Evolutionary conservation across 495 filamentous ascomycete species (phyloP), one percentile per base, ranked within the genome.

Genomic region (Penicillium manginii): DNA sequence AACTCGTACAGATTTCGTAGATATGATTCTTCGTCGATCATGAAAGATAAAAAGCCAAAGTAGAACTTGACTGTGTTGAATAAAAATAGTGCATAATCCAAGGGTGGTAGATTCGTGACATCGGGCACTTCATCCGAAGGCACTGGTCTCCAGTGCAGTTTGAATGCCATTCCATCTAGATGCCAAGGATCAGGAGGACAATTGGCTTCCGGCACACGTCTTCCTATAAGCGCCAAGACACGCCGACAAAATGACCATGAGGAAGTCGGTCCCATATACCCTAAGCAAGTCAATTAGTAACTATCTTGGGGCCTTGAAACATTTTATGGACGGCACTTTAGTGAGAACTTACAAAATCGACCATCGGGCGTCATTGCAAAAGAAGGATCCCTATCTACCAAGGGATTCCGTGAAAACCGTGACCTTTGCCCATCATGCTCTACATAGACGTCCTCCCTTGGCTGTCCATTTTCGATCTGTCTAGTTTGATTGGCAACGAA

Each of bases 61-160:
- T 77, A 72, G 54, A 73, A 75, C 22, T 74, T 73, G 23, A 72
- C 73, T 14, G 73, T 71, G 49, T 68, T 72, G 54, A 75, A 75
- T 14, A 76, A 63, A 49, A 70, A 77, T 0, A 74, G 48, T 22
- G 74, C 74, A 61, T 73, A 75, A 49, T 75, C 71, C 29, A 70
- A 51, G 0, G 72, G 68, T 11, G 74, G 74, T 15, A 77, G 50
- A 22, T 71, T 68, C 10, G 65, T 58, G 26, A 68, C 66, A 58
- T 77, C 74, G 14, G 71, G 70, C 19, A 61, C 52, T 31, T 68
- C 71, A 31, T 67, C 63, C 9, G 53, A 32, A 23, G 68, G 58
- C n/a, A 63, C 45, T 23, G 70, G 73, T 21, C 67, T 63, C 74
- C 74, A 77, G 35, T 63, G 70, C 4, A 77, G 61, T 43, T 70